Percentiles rank a stretch among this genome's conserved stretches.
Evolutionary conservation across 176 grass and related monocot species (phyloP).

Genomic region (Oryza coarctata): DNA sequence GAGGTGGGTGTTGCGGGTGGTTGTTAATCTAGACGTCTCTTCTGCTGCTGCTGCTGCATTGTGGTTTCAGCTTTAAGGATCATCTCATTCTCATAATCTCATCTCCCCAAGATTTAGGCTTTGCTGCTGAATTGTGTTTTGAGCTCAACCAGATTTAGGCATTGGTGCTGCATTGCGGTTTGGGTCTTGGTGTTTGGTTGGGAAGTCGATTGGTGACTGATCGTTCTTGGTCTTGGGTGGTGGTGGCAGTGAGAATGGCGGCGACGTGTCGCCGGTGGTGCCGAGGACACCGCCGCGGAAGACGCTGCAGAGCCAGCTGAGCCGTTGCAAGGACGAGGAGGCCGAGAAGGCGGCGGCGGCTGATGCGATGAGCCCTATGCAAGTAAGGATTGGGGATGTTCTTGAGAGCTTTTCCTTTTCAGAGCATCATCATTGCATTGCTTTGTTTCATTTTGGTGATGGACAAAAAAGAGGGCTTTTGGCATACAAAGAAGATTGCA

Average conservation of each 20-base stretch:
- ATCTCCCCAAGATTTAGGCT: conserved; percentile 36
- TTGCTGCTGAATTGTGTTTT: conserved; percentile 28
- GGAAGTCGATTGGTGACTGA: conserved; percentile 19
- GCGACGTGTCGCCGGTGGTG: not conserved
- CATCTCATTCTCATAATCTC: not conserved
- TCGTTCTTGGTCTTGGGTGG: conserved; percentile 33
- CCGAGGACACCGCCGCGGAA: conserved; percentile 36
- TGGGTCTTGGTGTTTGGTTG: conserved; percentile 20
- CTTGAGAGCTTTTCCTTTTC: conserved; percentile 31
- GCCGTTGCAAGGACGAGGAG: conserved; percentile 57
- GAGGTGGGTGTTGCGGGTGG: conserved; percentile 55
- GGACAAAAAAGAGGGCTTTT: conserved; percentile 43
- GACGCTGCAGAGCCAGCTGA: conserved; percentile 74
- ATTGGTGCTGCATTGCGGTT: conserved; percentile 9
- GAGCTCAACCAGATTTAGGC: not conserved
- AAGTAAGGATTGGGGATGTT: conserved; percentile 38
- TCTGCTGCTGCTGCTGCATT: conserved; percentile 15
- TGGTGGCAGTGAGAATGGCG: conserved; percentile 41
- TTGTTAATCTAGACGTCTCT: conserved; percentile 47
- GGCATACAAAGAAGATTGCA: conserved; percentile 33
- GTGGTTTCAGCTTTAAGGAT: conserved; percentile 40
- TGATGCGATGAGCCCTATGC: conserved; percentile 55
- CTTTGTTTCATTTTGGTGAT: conserved; percentile 55
- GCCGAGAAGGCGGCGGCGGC: conserved; percentile 32
- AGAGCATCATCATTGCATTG: conserved; percentile 28